Percentiles rank a stretch among this genome's conserved stretches.
Evolutionary conservation across 1,284 basidiomycete genomes (phyloP).

Genomic region (Crocinoboletus sp.): DNA sequence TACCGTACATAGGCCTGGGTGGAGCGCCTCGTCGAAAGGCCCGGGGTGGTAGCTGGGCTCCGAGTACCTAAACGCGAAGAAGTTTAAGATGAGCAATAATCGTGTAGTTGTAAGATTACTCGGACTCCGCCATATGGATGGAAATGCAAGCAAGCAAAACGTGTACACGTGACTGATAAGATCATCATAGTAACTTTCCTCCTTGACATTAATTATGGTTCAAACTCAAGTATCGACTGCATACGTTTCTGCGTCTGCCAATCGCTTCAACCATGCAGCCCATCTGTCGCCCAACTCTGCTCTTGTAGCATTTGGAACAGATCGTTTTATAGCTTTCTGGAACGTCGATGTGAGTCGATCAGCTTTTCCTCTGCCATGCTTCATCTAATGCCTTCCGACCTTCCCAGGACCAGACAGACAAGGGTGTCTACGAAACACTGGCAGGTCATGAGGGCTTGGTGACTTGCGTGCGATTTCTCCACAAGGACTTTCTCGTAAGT

Average conservation of each 20-base stretch:
- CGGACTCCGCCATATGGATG: too few relatives aligned
- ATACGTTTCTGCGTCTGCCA: slow-evolving; percentile 80
- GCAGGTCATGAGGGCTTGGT: slow-evolving; percentile 73
- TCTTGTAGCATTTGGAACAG: slow-evolving; percentile 74
- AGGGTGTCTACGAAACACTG: slow-evolving; percentile 64
- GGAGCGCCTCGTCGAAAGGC: slow-evolving; percentile 23
- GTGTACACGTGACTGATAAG: slow-evolving; percentile 8
- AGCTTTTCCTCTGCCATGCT: not conserved
- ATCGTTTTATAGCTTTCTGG: slow-evolving; percentile 79
- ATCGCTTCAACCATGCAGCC: slow-evolving; percentile 68
- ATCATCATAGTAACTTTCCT: too few relatives aligned
- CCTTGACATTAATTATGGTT: too few relatives aligned
- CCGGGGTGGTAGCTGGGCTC: slow-evolving; percentile 25
- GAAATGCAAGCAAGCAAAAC: too few relatives aligned
- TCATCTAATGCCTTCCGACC: slow-evolving; percentile 5
- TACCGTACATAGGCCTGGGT: slow-evolving; percentile 28
- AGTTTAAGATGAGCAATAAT: not conserved
- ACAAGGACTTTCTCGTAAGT: slow-evolving; percentile 50
- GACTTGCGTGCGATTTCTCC: slow-evolving; percentile 68
- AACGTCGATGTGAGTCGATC: slow-evolving; percentile 46
- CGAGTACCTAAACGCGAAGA: slow-evolving; percentile 9
- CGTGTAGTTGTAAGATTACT: slow-evolving; percentile 3
- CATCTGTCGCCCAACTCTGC: slow-evolving; percentile 47
- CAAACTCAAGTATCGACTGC: slow-evolving; percentile 27
- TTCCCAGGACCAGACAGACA: slow-evolving; percentile 43